A percentile compares a stretch with the other conserved stretches of the same genome.
Conservation (phyloP, 495 filamentous ascomycete genomes). For the Haplographium delicatum region DNA sequence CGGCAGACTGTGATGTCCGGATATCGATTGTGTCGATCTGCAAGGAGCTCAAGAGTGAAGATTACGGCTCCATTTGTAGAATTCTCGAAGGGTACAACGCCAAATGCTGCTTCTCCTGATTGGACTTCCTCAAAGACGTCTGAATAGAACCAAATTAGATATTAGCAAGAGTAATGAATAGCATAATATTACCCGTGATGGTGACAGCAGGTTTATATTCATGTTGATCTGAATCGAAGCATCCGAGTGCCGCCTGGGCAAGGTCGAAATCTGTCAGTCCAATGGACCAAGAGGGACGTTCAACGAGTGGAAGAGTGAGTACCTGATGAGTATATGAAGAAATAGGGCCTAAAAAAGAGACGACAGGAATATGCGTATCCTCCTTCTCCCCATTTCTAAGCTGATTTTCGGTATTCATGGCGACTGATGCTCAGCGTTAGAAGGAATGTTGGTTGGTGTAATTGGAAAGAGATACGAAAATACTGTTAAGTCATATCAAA, state of each 20-base stretch:
- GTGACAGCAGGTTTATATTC: slow-evolving; percentile 54
- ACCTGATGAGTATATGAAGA: slow-evolving; percentile 94
- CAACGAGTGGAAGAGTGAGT: slow-evolving; percentile 18
- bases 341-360: slow-evolving; percentile 79
- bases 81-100: slow-evolving; percentile 94
- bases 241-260: slow-evolving; percentile 59
- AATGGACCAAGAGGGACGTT: slow-evolving; percentile 8
- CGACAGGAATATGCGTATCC: slow-evolving; percentile 27
- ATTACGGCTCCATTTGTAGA: slow-evolving; percentile 89
- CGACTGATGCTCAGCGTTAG: neutral
- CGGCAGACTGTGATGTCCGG: slow-evolving; percentile 65
- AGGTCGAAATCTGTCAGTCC: slow-evolving; percentile 19
- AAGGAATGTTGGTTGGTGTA: neutral
- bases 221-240: slow-evolving; percentile 50
- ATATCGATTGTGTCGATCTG: slow-evolving; percentile 57
- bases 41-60: slow-evolving; percentile 80
- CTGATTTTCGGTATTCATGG: slow-evolving; percentile 2
- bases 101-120: slow-evolving; percentile 51
- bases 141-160: slow-evolving; percentile 26
- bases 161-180: neutral
- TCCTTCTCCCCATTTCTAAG: neutral
- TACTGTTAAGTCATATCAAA: slow-evolving; percentile 11
- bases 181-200: slow-evolving; percentile 45
- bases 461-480: slow-evolving; percentile 1
- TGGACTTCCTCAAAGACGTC: slow-evolving; percentile 81